Conservation (phyloP, 768 basidiomycete species). For the Tricholoma hemisulphureum region DNA sequence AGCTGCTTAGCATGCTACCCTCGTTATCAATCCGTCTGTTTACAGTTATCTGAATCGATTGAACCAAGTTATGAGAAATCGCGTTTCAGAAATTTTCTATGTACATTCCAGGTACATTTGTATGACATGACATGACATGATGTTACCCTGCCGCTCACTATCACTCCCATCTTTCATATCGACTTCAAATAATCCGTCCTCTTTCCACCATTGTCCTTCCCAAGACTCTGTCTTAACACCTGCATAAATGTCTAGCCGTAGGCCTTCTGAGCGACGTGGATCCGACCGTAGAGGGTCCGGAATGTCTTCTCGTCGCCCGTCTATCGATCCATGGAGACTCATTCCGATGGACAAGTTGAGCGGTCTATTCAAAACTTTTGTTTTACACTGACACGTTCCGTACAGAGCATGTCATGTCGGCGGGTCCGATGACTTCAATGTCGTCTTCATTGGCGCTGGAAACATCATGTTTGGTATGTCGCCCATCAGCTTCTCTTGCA, state of each 20-base stretch:
- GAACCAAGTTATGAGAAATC: neutral
- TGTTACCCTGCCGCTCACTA: too few relatives aligned
- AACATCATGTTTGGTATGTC: conserved; percentile 94
- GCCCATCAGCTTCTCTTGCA: conserved; percentile 2
- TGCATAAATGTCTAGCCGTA: conserved; percentile 36
- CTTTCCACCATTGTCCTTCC: conserved; percentile 1
- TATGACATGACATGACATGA: too few relatives aligned
- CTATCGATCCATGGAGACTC: conserved; percentile 76
- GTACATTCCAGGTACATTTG: too few relatives aligned
- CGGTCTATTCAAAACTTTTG: conserved; percentile 11
- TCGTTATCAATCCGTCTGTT: neutral
- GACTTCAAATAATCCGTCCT: conserved; percentile 8
- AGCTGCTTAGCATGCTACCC: neutral
- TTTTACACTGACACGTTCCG: conserved; percentile 11
- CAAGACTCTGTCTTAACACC: conserved; percentile 11
- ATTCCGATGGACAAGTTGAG: conserved; percentile 77
- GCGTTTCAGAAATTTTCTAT: too few relatives aligned
- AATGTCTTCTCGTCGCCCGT: conserved; percentile 60
- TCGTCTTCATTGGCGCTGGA: conserved; percentile 93
- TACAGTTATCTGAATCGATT: neutral
- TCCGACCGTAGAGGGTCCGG: conserved; percentile 43
- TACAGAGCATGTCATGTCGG: conserved; percentile 49
- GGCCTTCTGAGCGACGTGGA: conserved; percentile 47
- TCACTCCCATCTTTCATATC: conserved; percentile 4
- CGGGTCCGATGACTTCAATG: conserved; percentile 80